Evolutionary conservation across 2,329 filamentous ascomycete species (phyloP), one percentile per base, ranked within the genome.

Genomic region (Kalmusia sp.): DNA sequence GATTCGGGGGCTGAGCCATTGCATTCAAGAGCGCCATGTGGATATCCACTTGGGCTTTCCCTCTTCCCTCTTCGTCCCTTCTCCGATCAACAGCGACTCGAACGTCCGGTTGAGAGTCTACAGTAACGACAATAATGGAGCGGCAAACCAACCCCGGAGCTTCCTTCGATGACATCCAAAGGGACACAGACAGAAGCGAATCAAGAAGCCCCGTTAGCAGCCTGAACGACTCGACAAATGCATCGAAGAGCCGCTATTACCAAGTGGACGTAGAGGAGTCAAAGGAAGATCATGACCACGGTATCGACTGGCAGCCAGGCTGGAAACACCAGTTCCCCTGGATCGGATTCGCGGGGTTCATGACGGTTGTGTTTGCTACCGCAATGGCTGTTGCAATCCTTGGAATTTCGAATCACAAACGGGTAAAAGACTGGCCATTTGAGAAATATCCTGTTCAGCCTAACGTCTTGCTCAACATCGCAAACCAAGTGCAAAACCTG

Each of bases 391-490:
- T 63, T 2, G 54, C 54, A 2, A 62, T 62, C 4, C 49, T 65
- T 2, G 53, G 39, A 2, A 24, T 52, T 8, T 62, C 59, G 6
- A 27, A 65, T 40, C 35, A 52, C 5, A 61, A 59, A 35, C 55
- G 58, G 14, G 56, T 62, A 30, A 54, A 54, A 21, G 61, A 65
- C 30, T 64, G 61, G 63, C 61, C 61, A 8, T 57, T 56, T 17
- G 51, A 44, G 5, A 54, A 44, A n/a, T 61, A 61, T 2, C 52
- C 62, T 12, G 48, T 60, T n/a, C 59, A 64, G 28, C 64, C 62
- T 35, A 67, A 67, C 55, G 64, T 65, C 12, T 38, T 67, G 14
- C 60, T 67, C 49, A 67, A 67, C 45, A 56, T 67, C 15, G 62
- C 62, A 2, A 65, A 67, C 19, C 64, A 67, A 39, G 52, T 67